Evolutionary conservation across 75 land plant species (phyloP).

Genomic region (Selaginella moellendorffii): DNA sequence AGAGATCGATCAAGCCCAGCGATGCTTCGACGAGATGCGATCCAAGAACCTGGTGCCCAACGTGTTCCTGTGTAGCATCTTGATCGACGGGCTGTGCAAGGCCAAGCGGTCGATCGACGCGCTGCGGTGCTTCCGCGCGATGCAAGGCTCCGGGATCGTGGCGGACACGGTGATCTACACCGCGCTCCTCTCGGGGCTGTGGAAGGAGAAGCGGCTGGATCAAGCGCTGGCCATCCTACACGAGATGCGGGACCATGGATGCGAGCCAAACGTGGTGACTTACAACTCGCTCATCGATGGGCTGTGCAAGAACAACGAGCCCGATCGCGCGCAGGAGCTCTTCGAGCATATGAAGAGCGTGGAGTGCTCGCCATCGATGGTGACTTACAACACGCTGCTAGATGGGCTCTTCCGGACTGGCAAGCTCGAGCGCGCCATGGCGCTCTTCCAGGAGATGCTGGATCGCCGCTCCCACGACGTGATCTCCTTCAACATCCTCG

Average conservation of each 20-base stretch:
- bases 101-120: conserved; percentile 37
- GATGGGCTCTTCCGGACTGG: conserved; percentile 42
- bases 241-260: neutral
- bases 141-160: neutral
- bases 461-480: conserved; percentile 24
- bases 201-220: neutral
- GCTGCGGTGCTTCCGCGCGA: neutral
- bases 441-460: conserved; percentile 58
- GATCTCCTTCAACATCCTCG: neutral
- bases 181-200: neutral
- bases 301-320: conserved; percentile 29
- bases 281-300: conserved; percentile 53
- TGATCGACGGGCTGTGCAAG: conserved; percentile 51
- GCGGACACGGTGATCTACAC: neutral
- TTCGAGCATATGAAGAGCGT: conserved; percentile 48
- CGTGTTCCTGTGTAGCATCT: conserved; percentile 29
- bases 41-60: conserved; percentile 18
- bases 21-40: conserved; percentile 25
- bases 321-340: conserved; percentile 31
- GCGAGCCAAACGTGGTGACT: conserved; percentile 17
- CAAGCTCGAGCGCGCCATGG: conserved; percentile 46
- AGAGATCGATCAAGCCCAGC: conserved; percentile 60
- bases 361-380: conserved; percentile 45
- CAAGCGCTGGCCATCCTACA: neutral
- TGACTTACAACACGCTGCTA: conserved; percentile 61